These are phyloP conservation scores for Phytophthora cajani DNA, from an alignment of 352 stramenopile species.

Conservation along the genomic window DNA sequence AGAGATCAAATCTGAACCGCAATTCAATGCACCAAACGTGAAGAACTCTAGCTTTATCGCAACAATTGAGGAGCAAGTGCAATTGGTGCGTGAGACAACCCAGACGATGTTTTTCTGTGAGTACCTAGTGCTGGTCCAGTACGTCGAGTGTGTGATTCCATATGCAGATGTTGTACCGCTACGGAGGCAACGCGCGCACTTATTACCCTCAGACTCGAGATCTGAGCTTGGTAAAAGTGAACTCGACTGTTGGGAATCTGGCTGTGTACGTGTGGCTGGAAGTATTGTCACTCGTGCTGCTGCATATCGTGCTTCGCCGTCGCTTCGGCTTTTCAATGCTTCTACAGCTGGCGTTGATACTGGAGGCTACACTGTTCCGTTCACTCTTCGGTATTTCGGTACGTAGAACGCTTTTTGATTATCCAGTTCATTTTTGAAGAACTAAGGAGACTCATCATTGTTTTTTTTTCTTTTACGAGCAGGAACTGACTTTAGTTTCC, in stretches of 20 bases:
- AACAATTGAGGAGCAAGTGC: constrained; percentile 7
- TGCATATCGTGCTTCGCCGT: not conserved
- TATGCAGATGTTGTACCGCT: not conserved
- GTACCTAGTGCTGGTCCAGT: constrained; percentile 24
- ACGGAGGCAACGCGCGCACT: not conserved
- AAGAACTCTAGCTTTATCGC: not conserved
- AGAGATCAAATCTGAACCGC: not conserved
- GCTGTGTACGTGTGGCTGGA: constrained; percentile 1
- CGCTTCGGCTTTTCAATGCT: not conserved
- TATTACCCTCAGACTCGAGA: not conserved
- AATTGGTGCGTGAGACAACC: not conserved
- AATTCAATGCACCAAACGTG: not conserved
- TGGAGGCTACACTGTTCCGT: not conserved
- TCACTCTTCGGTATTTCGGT: not conserved
- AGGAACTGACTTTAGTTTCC: not conserved
- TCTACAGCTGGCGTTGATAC: not conserved
- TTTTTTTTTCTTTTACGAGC: not conserved
- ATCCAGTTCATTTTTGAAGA: not conserved
- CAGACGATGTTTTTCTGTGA: constrained; percentile 29
- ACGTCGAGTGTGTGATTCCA: constrained; percentile 25
- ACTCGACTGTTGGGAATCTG: not conserved
- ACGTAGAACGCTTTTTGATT: not conserved
- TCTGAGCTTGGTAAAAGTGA: not conserved
- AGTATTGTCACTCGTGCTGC: not conserved
- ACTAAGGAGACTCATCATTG: too few relatives aligned